Conservation (phyloP, 1,284 basidiomycete genomes). For the Cerioporus squamosus region DNA sequence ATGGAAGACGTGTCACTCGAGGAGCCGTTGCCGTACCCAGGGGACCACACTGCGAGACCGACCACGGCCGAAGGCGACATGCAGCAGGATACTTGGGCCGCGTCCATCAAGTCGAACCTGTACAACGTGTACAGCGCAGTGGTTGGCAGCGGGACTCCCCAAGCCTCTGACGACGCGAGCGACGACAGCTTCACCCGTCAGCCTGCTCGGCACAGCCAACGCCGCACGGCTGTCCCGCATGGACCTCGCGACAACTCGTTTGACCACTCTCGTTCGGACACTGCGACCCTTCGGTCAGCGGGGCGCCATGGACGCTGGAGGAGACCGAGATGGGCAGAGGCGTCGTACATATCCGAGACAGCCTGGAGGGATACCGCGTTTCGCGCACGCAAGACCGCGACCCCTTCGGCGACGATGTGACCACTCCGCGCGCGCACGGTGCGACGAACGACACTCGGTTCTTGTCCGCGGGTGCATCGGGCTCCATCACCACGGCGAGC, state of each 20-base stretch:
- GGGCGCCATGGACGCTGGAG: conserved; percentile 23
- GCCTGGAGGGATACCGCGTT: background rate
- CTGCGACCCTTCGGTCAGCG: conserved; percentile 28
- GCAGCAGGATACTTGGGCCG: conserved; percentile 34
- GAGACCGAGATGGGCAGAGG: conserved; percentile 24
- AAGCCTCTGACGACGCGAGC: background rate
- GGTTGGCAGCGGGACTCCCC: conserved; percentile 23
- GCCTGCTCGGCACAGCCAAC: conserved; percentile 16
- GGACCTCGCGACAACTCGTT: background rate
- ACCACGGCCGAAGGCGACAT: background rate
- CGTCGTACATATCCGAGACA: conserved; percentile 21
- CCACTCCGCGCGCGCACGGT: background rate
- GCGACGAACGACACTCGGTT: background rate
- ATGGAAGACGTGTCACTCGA: conserved; percentile 10
- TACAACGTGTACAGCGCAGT: conserved; percentile 40
- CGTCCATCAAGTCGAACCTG: conserved; percentile 39
- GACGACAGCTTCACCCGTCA: conserved; percentile 21
- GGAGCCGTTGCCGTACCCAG: conserved; percentile 24
- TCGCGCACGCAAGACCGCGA: background rate
- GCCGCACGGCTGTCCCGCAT: background rate
- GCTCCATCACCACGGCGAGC: conserved; percentile 9
- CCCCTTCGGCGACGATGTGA: conserved; percentile 20
- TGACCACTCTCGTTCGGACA: conserved; percentile 14
- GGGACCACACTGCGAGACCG: background rate
- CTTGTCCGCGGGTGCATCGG: background rate